Conservation (phyloP, 2,329 filamentous ascomycete species). For the Fusarium coicis region DNA sequence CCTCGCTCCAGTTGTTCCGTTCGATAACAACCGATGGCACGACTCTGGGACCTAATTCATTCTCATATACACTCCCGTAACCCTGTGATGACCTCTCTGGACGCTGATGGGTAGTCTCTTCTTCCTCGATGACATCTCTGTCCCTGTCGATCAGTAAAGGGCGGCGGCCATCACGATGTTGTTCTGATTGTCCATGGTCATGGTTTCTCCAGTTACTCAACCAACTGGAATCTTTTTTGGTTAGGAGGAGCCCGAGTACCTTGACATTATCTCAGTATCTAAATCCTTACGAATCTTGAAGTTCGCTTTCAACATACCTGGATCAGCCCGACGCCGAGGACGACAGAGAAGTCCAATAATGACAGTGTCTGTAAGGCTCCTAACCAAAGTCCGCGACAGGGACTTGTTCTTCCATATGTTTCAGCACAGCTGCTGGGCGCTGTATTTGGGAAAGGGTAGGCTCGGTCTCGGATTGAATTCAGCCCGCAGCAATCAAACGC, state of each 20-base stretch:
- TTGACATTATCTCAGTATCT: conserved; percentile 18
- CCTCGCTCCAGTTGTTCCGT: conserved; percentile 43
- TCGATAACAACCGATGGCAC: conserved; percentile 42
- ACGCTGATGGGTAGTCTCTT: conserved; percentile 13
- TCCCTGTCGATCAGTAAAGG: conserved; percentile 42
- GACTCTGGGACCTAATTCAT: conserved; percentile 38
- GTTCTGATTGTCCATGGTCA: not conserved
- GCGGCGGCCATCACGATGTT: conserved; percentile 32
- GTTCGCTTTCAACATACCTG: conserved; percentile 57
- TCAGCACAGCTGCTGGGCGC: conserved; percentile 55
- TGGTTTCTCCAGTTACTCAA: conserved; percentile 44
- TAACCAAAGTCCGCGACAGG: conserved; percentile 68
- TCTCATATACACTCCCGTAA: conserved; percentile 37
- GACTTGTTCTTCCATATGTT: conserved; percentile 56
- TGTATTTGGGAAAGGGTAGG: conserved; percentile 67
- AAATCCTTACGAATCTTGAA: not conserved
- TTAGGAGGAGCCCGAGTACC: conserved; percentile 48
- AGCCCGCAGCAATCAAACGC: conserved; percentile 74
- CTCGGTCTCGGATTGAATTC: conserved; percentile 65
- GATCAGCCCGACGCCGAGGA: conserved; percentile 62
- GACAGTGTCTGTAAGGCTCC: conserved; percentile 63
- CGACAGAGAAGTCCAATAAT: conserved; percentile 65
- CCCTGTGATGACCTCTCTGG: conserved; percentile 12
- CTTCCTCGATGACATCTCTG: conserved; percentile 47
- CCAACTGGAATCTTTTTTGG: conserved; percentile 46